A percentile compares a stretch with the other conserved stretches of the same genome.
Evolutionary conservation across 352 stramenopile species (phyloP).

Genomic region (Saprolegnia parasitica): DNA sequence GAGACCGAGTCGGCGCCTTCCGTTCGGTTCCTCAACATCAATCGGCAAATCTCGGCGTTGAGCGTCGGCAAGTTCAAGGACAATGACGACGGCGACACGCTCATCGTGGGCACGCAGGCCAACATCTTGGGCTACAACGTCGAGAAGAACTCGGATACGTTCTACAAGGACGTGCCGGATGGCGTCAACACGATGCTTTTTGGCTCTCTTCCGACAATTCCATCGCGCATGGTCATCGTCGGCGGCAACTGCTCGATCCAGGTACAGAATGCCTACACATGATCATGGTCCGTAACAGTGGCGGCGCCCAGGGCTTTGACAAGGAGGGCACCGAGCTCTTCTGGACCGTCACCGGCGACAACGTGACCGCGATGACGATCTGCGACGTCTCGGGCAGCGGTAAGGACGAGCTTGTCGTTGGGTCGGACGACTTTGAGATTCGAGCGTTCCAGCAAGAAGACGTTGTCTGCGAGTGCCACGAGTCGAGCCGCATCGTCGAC

Average conservation of each 20-base stretch:
- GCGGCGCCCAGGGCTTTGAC: constrained; percentile 72
- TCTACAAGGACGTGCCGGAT: constrained; percentile 88
- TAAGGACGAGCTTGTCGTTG: constrained; percentile 77
- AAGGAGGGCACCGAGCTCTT: constrained; percentile 77
- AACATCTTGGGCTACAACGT: constrained; percentile 91
- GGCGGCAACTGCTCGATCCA: constrained; percentile 91
- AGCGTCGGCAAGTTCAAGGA: constrained; percentile 62
- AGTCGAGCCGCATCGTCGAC: constrained; percentile 73
- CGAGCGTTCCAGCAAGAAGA: constrained; percentile 87
- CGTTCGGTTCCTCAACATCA: constrained; percentile 90
- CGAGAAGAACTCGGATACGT: constrained; percentile 91
- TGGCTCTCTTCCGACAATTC: constrained; percentile 41
- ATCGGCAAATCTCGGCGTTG: constrained; percentile 81
- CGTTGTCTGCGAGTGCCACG: constrained; percentile 81
- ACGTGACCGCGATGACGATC: constrained; percentile 78
- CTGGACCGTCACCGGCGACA: constrained; percentile 90
- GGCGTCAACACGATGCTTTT: constrained; percentile 83
- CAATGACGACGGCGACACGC: constrained; percentile 57
- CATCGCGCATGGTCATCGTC: constrained; percentile 77
- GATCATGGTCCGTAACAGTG: background rate
- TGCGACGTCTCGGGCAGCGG: constrained; percentile 66
- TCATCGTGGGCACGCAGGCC: constrained; percentile 85
- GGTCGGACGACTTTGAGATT: constrained; percentile 89
- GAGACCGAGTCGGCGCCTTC: constrained; percentile 49
- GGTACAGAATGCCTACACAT: background rate